Evolutionary conservation across 2,329 filamentous ascomycete species (phyloP).

Genomic region (Penicillium verrucosum): DNA sequence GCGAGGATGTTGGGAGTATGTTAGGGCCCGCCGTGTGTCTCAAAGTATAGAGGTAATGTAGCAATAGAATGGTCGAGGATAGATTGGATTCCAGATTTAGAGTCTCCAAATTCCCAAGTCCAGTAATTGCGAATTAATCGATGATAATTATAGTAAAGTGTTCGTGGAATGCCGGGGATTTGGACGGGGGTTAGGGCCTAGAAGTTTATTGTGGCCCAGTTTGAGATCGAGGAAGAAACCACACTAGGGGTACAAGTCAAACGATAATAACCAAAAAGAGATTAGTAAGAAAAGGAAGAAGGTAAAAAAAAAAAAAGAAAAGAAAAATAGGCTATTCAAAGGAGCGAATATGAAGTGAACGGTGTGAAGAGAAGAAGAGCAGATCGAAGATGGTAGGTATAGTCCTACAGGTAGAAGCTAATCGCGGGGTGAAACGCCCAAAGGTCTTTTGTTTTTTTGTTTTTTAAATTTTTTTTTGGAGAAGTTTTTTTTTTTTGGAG

Average conservation of each 20-base stretch:
- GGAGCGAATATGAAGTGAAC: conserved; percentile 26
- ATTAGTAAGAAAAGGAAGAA: conserved; percentile 15
- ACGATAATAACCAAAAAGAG: conserved; percentile 10
- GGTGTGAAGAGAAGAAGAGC: conserved; percentile 16
- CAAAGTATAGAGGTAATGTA: background rate
- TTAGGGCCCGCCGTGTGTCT: conserved; percentile 2
- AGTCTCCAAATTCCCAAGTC: background rate
- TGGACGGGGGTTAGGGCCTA: conserved; percentile 12
- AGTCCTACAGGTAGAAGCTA: conserved; percentile 30
- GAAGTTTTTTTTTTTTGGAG: conserved; percentile 2
- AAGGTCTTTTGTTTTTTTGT: conserved; percentile 22
- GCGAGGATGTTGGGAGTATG: conserved; percentile 1
- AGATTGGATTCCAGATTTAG: conserved; percentile 15
- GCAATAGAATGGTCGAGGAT: conserved; percentile 19
- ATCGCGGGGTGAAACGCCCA: conserved; percentile 39
- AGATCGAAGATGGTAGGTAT: conserved; percentile 24
- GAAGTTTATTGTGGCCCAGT: conserved; percentile 14
- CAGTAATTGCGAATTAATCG: conserved; percentile 22
- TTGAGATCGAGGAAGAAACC: conserved; percentile 16
- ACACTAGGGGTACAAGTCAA: conserved; percentile 7
- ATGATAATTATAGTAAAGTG: conserved; percentile 22
- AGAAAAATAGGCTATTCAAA: conserved; percentile 21
- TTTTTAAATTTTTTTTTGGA: conserved; percentile 1
- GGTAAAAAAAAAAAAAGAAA: background rate
- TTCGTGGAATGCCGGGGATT: conserved; percentile 14